phyloP scores from a whole-genome alignment of 202 grass and related monocot species.

The Setaria italica region DNA sequence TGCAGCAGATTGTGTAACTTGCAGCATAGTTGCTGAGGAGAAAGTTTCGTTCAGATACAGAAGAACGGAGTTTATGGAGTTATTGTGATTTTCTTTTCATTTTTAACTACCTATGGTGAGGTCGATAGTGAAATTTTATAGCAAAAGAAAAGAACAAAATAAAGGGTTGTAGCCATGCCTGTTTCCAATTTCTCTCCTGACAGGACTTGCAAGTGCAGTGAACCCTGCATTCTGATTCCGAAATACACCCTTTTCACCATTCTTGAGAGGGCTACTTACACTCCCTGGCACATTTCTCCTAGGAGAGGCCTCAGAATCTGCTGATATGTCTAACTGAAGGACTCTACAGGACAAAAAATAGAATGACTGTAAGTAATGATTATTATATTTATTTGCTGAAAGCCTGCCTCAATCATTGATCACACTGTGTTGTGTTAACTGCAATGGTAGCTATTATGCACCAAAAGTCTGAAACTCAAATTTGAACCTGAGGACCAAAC shows the following conservation, averaged over 20 bases:
- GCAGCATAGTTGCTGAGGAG: background rate
- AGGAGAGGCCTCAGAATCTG: conserved; percentile 50
- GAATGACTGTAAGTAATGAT: conserved; percentile 24
- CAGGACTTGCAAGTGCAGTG: conserved; percentile 69
- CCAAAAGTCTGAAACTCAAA: conserved; percentile 4
- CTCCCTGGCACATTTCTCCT: conserved; percentile 52
- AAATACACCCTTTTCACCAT: conserved; percentile 63
- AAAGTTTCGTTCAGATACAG: conserved; percentile 14
- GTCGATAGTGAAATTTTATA: background rate
- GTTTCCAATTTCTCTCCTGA: conserved; percentile 79
- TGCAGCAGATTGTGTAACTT: conserved; percentile 29
- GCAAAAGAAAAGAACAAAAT: conserved; percentile 33
- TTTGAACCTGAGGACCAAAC: background rate
- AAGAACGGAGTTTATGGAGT: background rate
- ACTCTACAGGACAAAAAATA: conserved; percentile 56
- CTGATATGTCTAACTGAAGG: conserved; percentile 59
- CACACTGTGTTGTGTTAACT: background rate
- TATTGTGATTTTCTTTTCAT: too few relatives aligned
- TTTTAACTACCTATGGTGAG: background rate
- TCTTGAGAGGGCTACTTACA: conserved; percentile 58
- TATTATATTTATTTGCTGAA: background rate
- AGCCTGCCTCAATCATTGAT: background rate
- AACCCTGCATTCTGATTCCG: conserved; percentile 63
- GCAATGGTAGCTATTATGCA: conserved; percentile 15
- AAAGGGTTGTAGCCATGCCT: conserved; percentile 56